Percentiles rank a stretch among this genome's conserved stretches.
Evolutionary conservation across 1,139 yeast genomes (phyloP).

Genomic region (Nakaseomyces nivariensis): DNA sequence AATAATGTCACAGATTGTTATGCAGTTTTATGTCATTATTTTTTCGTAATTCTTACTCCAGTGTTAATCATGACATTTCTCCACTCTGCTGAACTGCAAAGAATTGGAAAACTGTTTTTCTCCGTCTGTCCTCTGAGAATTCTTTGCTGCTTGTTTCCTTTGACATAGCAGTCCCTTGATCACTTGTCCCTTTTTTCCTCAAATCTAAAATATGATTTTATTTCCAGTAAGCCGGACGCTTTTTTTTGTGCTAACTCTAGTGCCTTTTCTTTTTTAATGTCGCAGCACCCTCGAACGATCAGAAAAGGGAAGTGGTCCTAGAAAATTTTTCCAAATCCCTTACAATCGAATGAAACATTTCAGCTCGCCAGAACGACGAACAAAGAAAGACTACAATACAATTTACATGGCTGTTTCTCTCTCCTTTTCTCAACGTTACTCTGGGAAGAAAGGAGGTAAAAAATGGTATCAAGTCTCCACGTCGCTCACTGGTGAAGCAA

Average conservation of each 20-base stretch:
- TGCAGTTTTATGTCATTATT: no score
- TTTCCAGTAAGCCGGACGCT: background rate
- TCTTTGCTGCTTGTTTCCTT: no score
- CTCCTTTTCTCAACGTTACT: no score
- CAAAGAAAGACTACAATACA: background rate
- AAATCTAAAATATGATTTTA: background rate
- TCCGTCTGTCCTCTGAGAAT: no score
- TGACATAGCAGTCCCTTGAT: no score
- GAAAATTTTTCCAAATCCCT: background rate
- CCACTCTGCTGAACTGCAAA: background rate
- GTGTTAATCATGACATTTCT: constrained; percentile 1
- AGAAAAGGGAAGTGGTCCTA: background rate
- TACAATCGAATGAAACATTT: background rate
- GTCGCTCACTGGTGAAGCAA: no score
- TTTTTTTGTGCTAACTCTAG: background rate
- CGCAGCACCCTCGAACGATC: background rate
- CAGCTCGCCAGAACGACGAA: background rate
- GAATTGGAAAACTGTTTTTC: no score
- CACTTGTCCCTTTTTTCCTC: background rate
- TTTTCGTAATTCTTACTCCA: background rate
- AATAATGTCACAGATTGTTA: no score
- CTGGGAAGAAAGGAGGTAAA: no score
- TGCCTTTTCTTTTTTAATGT: background rate
- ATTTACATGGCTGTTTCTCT: no score
- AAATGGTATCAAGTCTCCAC: no score